Conservation (phyloP, 139 green algal species). For the Pleodorina starrii region DNA sequence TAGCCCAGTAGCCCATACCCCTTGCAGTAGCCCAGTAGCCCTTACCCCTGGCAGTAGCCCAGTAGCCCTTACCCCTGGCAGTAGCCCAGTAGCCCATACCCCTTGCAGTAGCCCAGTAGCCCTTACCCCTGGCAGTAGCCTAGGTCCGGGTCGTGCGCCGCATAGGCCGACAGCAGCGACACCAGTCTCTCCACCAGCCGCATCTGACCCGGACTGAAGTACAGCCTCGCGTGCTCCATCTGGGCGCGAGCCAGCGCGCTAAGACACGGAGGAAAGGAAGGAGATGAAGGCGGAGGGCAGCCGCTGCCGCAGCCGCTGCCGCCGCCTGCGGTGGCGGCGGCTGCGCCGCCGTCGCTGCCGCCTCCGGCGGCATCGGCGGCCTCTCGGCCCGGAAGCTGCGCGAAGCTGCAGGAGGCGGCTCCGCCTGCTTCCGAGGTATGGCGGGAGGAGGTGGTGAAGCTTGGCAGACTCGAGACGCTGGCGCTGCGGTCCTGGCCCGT, state of each 20-base stretch:
- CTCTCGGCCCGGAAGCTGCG: not conserved
- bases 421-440: not conserved
- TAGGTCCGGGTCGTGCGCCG: constrained; percentile 83
- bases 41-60: no score
- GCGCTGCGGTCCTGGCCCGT: not conserved
- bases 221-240: constrained; percentile 56
- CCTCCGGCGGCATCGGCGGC: not conserved
- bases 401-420: no score
- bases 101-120: no score
- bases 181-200: constrained; percentile 73
- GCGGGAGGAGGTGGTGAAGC: not conserved
- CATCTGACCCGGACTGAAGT: constrained; percentile 62
- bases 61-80: no score
- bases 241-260: constrained; percentile 55
- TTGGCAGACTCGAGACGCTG: not conserved
- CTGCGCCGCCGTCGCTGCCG: not conserved
- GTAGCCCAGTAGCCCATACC: no score
- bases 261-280: constrained; percentile 36
- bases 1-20: no score
- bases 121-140: constrained; percentile 91
- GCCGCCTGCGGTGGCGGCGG: not conserved
- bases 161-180: constrained; percentile 86
- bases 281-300: not conserved
- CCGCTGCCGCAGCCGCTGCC: not conserved
- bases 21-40: no score